phyloP scores from a whole-genome alignment of 306 rosid genomes.

The Prunus mongolica region DNA sequence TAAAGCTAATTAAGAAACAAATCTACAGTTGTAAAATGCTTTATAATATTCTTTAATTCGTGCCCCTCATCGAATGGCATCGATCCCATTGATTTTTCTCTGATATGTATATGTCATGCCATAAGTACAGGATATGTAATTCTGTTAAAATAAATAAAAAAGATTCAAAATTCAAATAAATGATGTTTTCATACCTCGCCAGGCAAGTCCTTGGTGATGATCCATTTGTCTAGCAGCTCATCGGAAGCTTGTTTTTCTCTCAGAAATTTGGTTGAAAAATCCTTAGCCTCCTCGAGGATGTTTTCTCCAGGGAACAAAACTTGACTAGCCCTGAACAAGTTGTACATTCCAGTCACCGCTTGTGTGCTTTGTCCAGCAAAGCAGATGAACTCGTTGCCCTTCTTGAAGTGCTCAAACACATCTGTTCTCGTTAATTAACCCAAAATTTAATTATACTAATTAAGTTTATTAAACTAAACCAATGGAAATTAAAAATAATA shows the following conservation, averaged over 20 bases:
- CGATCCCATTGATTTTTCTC: background rate
- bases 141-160: no score
- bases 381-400: constrained; percentile 70
- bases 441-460: background rate
- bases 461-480: background rate
- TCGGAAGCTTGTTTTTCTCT: constrained; percentile 50
- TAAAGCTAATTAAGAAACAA: background rate
- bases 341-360: constrained; percentile 87
- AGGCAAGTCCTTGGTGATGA: constrained; percentile 67
- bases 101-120: no score
- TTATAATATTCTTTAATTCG: background rate
- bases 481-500: background rate
- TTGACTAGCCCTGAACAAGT: constrained; percentile 66
- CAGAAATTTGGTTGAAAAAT: constrained; percentile 54
- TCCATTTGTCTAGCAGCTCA: constrained; percentile 84
- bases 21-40: background rate
- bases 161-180: background rate
- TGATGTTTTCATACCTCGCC: constrained; percentile 50
- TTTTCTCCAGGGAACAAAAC: constrained; percentile 63
- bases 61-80: background rate
- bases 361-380: constrained; percentile 66
- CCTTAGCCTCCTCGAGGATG: constrained; percentile 61
- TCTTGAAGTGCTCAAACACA: constrained; percentile 74
- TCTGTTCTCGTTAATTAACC: constrained; percentile 28
- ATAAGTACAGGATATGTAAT: no score